A percentile compares a stretch with the other conserved stretches of the same genome.
These are phyloP conservation scores for Pyracantha coccinea DNA, from an alignment of 331 rosid species.

Conservation along the genomic window DNA sequence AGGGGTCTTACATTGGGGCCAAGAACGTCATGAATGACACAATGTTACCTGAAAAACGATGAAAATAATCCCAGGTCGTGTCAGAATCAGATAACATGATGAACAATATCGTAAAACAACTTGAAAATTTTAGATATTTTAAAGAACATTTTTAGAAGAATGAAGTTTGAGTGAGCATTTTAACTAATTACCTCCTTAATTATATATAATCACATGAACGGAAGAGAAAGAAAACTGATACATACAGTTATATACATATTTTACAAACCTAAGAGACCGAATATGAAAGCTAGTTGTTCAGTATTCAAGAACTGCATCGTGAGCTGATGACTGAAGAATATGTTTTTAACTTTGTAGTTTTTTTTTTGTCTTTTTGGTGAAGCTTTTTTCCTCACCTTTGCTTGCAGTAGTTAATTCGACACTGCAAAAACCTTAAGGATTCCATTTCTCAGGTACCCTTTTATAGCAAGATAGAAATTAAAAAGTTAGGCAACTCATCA, in stretches of 20 bases:
- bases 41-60: constrained; percentile 38
- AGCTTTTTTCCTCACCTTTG: neutral
- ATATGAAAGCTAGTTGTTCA: neutral
- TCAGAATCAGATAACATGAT: neutral
- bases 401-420: neutral
- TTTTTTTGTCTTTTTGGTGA: neutral
- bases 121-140: neutral
- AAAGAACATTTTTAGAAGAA: neutral
- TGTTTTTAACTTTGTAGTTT: neutral
- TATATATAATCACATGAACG: too few species aligned
- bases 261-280: constrained; percentile 8
- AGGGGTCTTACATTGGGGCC: constrained; percentile 55
- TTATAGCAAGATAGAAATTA: neutral
- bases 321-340: neutral
- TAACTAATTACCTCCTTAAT: too few species aligned
- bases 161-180: neutral
- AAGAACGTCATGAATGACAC: constrained; percentile 63
- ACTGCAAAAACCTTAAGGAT: neutral
- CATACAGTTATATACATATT: neutral
- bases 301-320: neutral
- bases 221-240: too few species aligned
- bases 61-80: neutral
- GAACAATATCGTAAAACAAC: neutral
- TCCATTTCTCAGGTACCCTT: neutral
- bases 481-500: neutral